Evolutionary conservation across 352 stramenopile genomes (phyloP), one percentile per base, ranked within the genome.

Genomic region (Phytopythium cucurbitacearum): DNA sequence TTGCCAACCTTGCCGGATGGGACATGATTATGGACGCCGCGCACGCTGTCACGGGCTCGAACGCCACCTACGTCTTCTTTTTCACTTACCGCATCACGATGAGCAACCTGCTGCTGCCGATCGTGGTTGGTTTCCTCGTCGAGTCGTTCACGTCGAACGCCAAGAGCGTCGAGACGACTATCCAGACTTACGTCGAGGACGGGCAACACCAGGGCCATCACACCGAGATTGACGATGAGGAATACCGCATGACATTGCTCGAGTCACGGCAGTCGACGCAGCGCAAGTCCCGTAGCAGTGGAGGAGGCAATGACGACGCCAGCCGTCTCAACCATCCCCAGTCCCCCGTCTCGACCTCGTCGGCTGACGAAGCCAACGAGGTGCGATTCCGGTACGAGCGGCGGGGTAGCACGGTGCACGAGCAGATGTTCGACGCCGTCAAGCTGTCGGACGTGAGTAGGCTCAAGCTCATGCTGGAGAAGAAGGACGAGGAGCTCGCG

Each of bases 71-170:
- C 51, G 59, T 89, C 37, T 93, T 89, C 57, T 93, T 93, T 56
- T 93, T 93, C 57, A 72, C 64, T 15, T 93, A 87, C 65, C 83
- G 83, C 48, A 89, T 93, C 59, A 76, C 79, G 1, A 91, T 93
- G 67, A 80, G 66, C 56, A 93, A 89, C 58, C 88, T 93, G 43
- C 55, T 93, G 39, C 57, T 93, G 41, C 83, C 83, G 5, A 93
- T 93, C 54, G 88, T 93, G 48, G 80, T 91, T 21, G 83, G 83
- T 85, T 93, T 93, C 62, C 65, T 93, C 15, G 83, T 93, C 21
- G 83, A 93, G 56, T 88, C 78, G 21, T 93, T 93, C 47, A 77
- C 85, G 2, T 89, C 79, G 9, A 93, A 89, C 50, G 76, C 75
- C 48, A 88, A 88, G 63, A 76, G 60, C 1, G 66, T 87, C 0